Conservation (phyloP, 306 rosid species). For the Lotus japonicus region DNA sequence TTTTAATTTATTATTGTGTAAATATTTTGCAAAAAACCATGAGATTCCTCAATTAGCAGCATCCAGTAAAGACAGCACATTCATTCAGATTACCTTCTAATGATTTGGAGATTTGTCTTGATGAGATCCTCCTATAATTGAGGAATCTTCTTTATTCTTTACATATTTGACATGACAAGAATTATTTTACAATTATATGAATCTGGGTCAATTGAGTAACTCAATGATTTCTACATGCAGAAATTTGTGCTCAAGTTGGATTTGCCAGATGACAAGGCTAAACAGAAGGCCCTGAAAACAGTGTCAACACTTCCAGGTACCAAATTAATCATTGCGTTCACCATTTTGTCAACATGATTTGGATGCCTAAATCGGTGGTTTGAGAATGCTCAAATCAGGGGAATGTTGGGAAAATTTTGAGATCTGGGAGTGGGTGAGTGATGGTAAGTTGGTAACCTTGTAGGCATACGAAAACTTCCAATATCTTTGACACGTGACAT, state of each 20-base stretch:
- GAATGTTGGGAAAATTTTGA: slow-evolving; percentile 17
- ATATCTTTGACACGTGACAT: slow-evolving; percentile 16
- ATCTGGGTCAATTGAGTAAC: slow-evolving; percentile 19
- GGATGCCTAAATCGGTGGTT: neutral
- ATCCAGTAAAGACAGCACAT: no score
- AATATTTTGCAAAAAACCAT: no score
- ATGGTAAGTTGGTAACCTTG: slow-evolving; percentile 1
- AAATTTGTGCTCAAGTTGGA: slow-evolving; percentile 69
- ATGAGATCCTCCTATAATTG: no score
- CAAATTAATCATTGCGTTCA: slow-evolving; percentile 13
- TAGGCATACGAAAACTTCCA: neutral
- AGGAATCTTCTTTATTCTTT: no score
- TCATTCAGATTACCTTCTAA: no score
- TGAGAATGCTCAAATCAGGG: slow-evolving; percentile 2
- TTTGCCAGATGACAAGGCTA: slow-evolving; percentile 71
- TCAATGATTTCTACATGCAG: slow-evolving; percentile 36
- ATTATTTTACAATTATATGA: neutral
- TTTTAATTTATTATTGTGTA: neutral
- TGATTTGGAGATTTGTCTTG: no score
- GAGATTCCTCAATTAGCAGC: no score
- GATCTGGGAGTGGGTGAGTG: slow-evolving; percentile 19
- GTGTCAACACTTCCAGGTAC: slow-evolving; percentile 84
- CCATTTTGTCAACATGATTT: neutral
- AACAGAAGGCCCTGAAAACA: slow-evolving; percentile 87
- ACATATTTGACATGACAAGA: neutral